Evolutionary conservation across 192 early-diverging fungal genomes (phyloP).

Genomic region (Spizellomyces punctatus): DNA sequence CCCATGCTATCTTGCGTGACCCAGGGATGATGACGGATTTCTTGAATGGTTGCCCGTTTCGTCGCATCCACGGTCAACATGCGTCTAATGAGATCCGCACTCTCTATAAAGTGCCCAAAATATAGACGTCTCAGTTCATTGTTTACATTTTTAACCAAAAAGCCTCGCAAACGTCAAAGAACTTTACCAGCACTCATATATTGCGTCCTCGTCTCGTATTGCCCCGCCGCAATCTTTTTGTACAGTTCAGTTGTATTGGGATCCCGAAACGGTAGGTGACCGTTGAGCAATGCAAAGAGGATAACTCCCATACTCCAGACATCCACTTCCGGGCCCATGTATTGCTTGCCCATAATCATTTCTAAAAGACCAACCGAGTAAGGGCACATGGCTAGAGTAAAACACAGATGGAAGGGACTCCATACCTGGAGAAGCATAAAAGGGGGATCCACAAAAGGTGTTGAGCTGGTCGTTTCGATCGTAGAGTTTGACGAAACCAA

Average conservation of each 20-base stretch:
- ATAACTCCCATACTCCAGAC: slow-evolving; percentile 97
- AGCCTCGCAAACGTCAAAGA: slow-evolving; percentile 41
- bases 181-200: slow-evolving; percentile 60
- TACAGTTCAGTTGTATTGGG: slow-evolving; percentile 74
- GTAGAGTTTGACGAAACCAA: slow-evolving; percentile 57
- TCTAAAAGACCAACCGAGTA: slow-evolving; percentile 51
- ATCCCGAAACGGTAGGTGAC: slow-evolving; percentile 94
- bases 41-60: slow-evolving; percentile 41
- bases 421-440: slow-evolving; percentile 57
- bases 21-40: slow-evolving; percentile 48
- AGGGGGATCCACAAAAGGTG: slow-evolving; percentile 62
- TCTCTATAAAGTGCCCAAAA: slow-evolving; percentile 24
- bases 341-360: slow-evolving; percentile 73
- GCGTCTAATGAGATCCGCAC: slow-evolving; percentile 39
- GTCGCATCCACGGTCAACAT: slow-evolving; percentile 48
- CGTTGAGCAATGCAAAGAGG: slow-evolving; percentile 91
- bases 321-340: slow-evolving; percentile 95
- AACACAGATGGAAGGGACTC: background rate
- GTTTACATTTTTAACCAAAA: background rate
- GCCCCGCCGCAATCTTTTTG: slow-evolving; percentile 44
- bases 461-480: slow-evolving; percentile 46
- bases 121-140: background rate
- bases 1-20: slow-evolving; percentile 66
- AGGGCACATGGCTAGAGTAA: background rate
- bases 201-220: slow-evolving; percentile 22